These are phyloP conservation scores for Candida orba DNA, from an alignment of 805 yeast species.

Conservation along the genomic window DNA sequence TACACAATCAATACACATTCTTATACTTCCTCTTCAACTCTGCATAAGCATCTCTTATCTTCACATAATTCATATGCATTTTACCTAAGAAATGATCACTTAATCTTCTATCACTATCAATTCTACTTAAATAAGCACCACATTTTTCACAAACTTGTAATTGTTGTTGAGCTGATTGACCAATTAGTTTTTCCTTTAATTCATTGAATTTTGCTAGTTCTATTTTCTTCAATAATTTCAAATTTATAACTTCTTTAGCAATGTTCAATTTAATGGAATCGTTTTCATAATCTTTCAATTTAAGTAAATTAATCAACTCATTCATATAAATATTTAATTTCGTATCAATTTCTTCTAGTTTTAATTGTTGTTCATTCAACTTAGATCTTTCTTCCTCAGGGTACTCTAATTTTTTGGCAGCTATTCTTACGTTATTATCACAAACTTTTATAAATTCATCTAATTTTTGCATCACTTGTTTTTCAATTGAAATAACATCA, in stretches of 20 bases:
- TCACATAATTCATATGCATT: conserved; percentile 75
- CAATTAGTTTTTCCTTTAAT: conserved; percentile 56
- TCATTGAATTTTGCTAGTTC: conserved; percentile 51
- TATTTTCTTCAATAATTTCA: conserved; percentile 41
- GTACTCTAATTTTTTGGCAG: conserved; percentile 58
- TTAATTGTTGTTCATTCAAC: conserved; percentile 46
- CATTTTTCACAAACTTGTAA: conserved; percentile 86
- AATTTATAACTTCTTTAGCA: conserved; percentile 30
- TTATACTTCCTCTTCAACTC: conserved; percentile 17
- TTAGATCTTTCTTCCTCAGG: conserved; percentile 67
- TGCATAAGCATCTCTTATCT: conserved; percentile 46
- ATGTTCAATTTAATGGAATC: conserved; percentile 23
- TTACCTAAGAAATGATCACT: conserved; percentile 90
- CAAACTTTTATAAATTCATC: conserved; percentile 58
- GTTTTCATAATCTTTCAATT: conserved; percentile 1
- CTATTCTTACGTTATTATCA: conserved; percentile 54
- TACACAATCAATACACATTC: not conserved
- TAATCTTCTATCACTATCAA: conserved; percentile 81
- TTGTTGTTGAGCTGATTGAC: conserved; percentile 84
- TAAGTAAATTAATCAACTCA: conserved; percentile 46
- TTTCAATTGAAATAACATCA: conserved; percentile 38
- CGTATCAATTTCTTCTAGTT: conserved; percentile 47
- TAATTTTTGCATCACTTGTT: conserved; percentile 38
- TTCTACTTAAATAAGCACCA: conserved; percentile 78
- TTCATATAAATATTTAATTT: conserved; percentile 57